Conservation (phyloP, 2,329 filamentous ascomycete species). For the Pseudopithomyces maydicus region DNA sequence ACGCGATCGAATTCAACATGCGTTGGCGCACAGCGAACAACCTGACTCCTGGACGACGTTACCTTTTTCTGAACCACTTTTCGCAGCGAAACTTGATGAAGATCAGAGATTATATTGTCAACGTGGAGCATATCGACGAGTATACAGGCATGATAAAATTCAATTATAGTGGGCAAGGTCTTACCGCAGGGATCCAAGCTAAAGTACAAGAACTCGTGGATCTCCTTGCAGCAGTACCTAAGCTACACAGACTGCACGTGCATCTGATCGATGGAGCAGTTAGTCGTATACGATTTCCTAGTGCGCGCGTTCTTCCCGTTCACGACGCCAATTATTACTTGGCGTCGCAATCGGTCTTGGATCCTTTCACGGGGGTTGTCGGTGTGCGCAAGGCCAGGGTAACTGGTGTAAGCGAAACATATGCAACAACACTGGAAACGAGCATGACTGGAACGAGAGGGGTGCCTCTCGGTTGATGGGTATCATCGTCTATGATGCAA, state of each 20-base stretch:
- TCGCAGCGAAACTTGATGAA: conserved; percentile 47
- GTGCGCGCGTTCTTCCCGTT: conserved; percentile 39
- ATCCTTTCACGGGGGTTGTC: conserved; percentile 46
- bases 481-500: conserved; percentile 22
- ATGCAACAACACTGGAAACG: conserved; percentile 38
- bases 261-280: conserved; percentile 39
- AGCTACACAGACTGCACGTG: conserved; percentile 33
- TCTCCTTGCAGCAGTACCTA: conserved; percentile 33
- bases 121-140: conserved; percentile 54
- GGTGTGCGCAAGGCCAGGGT: conserved; percentile 44
- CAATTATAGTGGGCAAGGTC: conserved; percentile 52
- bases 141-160: conserved; percentile 59
- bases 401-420: conserved; percentile 47
- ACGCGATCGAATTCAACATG: conserved; percentile 51
- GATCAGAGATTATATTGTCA: conserved; percentile 50
- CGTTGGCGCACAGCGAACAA: conserved; percentile 50
- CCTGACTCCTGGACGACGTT: conserved; percentile 47
- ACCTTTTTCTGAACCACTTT: conserved; percentile 50
- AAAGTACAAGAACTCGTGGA: conserved; percentile 50
- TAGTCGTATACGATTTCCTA: conserved; percentile 32
- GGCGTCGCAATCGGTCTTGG: conserved; percentile 49
- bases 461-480: conserved; percentile 21
- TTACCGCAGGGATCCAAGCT: conserved; percentile 48
- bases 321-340: conserved; percentile 40
- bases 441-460: conserved; percentile 36